These are phyloP conservation scores for Colletotrichum liaoningense DNA, from an alignment of 2,329 filamentous ascomycete genomes.

Conservation along the genomic window DNA sequence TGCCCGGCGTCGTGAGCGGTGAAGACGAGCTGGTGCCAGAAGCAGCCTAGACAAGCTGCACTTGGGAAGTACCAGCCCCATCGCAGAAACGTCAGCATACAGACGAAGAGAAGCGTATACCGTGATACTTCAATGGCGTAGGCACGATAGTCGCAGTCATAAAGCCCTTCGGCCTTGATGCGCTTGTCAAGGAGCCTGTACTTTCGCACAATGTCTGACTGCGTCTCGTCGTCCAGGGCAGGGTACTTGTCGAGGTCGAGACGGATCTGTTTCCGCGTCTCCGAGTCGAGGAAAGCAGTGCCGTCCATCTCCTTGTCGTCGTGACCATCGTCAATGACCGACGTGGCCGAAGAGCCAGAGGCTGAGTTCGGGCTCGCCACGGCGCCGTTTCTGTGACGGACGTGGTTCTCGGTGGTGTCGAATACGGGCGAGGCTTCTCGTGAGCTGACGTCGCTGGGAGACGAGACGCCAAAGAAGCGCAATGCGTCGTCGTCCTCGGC, in stretches of 20 bases:
- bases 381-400: constrained; percentile 44
- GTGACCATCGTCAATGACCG: constrained; percentile 52
- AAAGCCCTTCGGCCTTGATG: constrained; percentile 81
- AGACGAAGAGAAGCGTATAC: constrained; percentile 74
- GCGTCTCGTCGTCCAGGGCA: constrained; percentile 76
- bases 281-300: constrained; percentile 76
- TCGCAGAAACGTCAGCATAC: constrained; percentile 71
- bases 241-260: constrained; percentile 87
- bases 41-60: constrained; percentile 79
- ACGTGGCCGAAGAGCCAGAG: constrained; percentile 71
- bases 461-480: constrained; percentile 39
- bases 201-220: constrained; percentile 80
- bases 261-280: constrained; percentile 79
- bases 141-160: constrained; percentile 83
- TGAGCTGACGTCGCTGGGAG: constrained; percentile 66
- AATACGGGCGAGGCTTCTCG: constrained; percentile 62
- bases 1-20: constrained; percentile 95
- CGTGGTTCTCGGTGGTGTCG: constrained; percentile 49
- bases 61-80: constrained; percentile 76
- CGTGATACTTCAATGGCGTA: constrained; percentile 82
- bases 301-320: constrained; percentile 59
- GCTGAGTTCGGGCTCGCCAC: constrained; percentile 44
- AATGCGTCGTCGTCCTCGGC: constrained; percentile 40
- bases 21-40: constrained; percentile 97
- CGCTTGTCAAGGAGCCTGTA: constrained; percentile 83